These are phyloP conservation scores for Musa acuminata DNA, from an alignment of 176 grass and related monocot genomes.

Conservation along the genomic window DNA sequence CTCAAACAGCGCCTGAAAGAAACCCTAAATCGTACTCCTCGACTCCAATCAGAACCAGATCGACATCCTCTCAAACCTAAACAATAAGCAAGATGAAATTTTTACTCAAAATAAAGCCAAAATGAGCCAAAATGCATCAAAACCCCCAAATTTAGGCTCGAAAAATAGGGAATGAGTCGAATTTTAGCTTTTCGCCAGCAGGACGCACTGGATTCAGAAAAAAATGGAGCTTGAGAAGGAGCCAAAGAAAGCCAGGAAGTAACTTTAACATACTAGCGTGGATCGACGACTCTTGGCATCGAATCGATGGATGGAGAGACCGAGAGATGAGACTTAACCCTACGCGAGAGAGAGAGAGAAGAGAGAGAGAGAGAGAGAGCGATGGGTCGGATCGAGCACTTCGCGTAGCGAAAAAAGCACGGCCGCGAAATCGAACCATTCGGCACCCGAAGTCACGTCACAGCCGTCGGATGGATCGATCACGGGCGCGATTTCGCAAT, in stretches of 20 bases:
- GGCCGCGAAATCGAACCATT: not conserved
- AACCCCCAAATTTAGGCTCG: not conserved
- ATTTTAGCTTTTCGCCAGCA: not conserved
- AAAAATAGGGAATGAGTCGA: not conserved
- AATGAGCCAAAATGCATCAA: not conserved
- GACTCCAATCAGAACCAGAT: not conserved
- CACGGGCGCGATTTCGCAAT: not conserved
- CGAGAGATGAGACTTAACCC: not conserved
- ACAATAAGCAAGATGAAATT: not conserved
- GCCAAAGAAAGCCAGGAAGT: not conserved
- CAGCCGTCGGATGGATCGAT: not conserved
- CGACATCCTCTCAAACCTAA: not conserved
- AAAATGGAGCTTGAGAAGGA: not conserved
- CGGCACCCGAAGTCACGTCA: not conserved
- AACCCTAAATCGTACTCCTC: not conserved
- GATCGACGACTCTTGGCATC: not conserved
- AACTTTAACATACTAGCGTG: not conserved
- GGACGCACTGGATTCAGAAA: not conserved
- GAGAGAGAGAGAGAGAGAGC: not conserved
- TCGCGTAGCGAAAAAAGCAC: not conserved
- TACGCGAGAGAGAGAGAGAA: not conserved
- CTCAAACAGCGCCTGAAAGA: not conserved
- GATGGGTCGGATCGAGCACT: not conserved
- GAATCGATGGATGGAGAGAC: not conserved
- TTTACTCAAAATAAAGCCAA: not conserved